Evolutionary conservation across 441 rosid genomes (phyloP).

Genomic region (Aquilaria agallochum): DNA sequence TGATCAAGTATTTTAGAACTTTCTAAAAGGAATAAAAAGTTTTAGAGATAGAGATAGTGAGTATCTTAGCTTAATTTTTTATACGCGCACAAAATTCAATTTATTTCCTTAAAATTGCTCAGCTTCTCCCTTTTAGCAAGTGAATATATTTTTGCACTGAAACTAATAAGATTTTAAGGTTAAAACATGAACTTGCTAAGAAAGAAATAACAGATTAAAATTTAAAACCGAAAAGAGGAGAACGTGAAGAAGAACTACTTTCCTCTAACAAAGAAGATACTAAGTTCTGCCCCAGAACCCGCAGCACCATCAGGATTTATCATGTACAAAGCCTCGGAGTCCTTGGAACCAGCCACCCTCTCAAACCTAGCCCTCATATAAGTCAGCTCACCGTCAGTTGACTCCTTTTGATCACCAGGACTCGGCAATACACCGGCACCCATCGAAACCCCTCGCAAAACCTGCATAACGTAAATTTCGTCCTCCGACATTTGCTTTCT

Average conservation of each 20-base stretch:
- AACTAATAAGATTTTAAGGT: too few species aligned
- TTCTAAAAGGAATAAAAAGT: too few species aligned
- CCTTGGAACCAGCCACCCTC: conserved; percentile 80
- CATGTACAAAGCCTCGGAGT: conserved; percentile 88
- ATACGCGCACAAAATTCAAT: too few species aligned
- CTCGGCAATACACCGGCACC: conserved; percentile 91
- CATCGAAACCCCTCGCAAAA: conserved; percentile 85
- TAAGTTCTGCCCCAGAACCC: conserved; percentile 63
- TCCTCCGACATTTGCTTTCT: conserved; percentile 84
- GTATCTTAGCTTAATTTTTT: too few species aligned
- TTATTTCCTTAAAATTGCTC: too few species aligned
- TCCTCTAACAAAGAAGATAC: conserved; percentile 81
- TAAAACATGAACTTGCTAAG: too few species aligned
- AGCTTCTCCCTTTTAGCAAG: too few species aligned
- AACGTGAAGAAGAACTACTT: conserved; percentile 21
- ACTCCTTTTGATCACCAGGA: conserved; percentile 47
- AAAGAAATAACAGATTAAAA: too few species aligned
- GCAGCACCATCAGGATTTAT: conserved; percentile 82
- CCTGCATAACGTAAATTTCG: conserved; percentile 78
- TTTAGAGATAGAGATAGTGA: too few species aligned
- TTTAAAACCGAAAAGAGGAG: too few species aligned
- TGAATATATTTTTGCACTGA: too few species aligned
- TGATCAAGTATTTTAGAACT: too few species aligned
- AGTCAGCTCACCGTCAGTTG: conserved; percentile 72
- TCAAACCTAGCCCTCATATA: conserved; percentile 89